phyloP scores from a whole-genome alignment of 495 filamentous ascomycete species.

The Xylaria telfairii region DNA sequence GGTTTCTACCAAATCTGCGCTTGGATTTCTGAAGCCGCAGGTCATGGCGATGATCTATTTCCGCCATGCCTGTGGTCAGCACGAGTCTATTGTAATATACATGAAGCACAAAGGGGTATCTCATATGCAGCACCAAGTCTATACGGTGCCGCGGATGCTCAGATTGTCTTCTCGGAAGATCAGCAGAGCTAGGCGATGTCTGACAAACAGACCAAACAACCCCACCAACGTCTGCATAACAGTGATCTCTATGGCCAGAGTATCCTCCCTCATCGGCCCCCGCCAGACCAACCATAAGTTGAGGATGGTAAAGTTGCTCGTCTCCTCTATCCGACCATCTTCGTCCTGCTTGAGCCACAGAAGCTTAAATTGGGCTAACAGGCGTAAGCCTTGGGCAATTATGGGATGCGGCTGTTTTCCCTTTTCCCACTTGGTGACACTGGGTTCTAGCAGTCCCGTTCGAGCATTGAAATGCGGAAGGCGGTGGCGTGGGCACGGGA shows the following conservation, averaged over 20 bases:
- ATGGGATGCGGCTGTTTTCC: slow-evolving; percentile 68
- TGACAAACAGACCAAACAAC: slow-evolving; percentile 79
- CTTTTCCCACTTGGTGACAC: slow-evolving; percentile 75
- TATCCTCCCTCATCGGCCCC: slow-evolving; percentile 88
- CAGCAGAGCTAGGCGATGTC: slow-evolving; percentile 82
- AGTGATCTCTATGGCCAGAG: slow-evolving; percentile 76
- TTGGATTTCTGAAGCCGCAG: not conserved
- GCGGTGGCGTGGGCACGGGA: slow-evolving; percentile 92
- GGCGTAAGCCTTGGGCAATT: slow-evolving; percentile 64
- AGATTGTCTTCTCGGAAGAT: slow-evolving; percentile 88
- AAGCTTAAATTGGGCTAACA: slow-evolving; percentile 69
- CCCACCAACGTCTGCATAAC: slow-evolving; percentile 75
- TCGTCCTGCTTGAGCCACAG: slow-evolving; percentile 67
- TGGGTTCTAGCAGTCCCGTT: slow-evolving; percentile 83
- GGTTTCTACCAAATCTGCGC: not conserved
- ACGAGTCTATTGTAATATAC: slow-evolving; percentile 29
- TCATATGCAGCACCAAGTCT: slow-evolving; percentile 20
- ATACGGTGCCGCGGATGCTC: slow-evolving; percentile 41
- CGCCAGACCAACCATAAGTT: slow-evolving; percentile 97
- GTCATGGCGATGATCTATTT: slow-evolving; percentile 12
- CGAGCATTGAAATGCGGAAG: slow-evolving; percentile 85
- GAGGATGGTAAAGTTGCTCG: slow-evolving; percentile 87
- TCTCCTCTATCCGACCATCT: slow-evolving; percentile 75
- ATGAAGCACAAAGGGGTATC: slow-evolving; percentile 32
- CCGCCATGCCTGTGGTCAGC: slow-evolving; percentile 1